These are phyloP conservation scores for Cenchrus purpureus DNA, from an alignment of 176 grass and related monocot species.

Conservation along the genomic window DNA sequence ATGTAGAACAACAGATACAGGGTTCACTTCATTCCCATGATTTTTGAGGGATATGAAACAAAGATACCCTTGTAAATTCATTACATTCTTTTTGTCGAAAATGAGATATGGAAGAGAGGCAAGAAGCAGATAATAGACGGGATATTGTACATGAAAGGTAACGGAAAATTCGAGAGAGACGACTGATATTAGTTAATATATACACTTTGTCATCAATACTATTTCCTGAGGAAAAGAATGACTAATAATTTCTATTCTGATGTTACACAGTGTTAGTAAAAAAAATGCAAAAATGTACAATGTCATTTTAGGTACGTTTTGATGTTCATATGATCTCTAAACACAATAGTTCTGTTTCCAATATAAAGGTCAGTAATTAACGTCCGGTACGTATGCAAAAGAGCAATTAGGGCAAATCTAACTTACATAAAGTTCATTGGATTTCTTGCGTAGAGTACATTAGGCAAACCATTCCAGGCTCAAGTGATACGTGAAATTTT, in stretches of 20 bases:
- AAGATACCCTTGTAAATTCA: slow-evolving; percentile 32
- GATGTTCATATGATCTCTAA: not conserved
- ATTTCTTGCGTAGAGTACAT: not conserved
- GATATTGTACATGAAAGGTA: slow-evolving; percentile 3
- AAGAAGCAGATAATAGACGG: not conserved
- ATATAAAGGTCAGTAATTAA: not conserved
- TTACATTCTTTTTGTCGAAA: slow-evolving; percentile 20
- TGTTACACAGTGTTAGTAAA: not conserved
- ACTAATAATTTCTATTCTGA: too few species aligned
- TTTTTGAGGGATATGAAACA: slow-evolving; percentile 52
- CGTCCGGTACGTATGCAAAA: not conserved
- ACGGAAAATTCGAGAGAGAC: not conserved
- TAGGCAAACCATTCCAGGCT: not conserved
- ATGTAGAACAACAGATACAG: slow-evolving; percentile 29
- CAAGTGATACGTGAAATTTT: not conserved
- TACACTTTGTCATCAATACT: not conserved
- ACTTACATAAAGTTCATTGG: not conserved
- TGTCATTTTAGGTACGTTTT: not conserved
- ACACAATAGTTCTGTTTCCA: not conserved
- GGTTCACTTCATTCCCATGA: slow-evolving; percentile 39
- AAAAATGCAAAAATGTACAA: not conserved
- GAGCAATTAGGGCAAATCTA: not conserved
- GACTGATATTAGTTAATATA: slow-evolving; percentile 1
- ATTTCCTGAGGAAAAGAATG: too few species aligned
- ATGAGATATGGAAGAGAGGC: not conserved